Conservation (phyloP, 495 filamentous ascomycete genomes). For the Xylaria intraflava region DNA sequence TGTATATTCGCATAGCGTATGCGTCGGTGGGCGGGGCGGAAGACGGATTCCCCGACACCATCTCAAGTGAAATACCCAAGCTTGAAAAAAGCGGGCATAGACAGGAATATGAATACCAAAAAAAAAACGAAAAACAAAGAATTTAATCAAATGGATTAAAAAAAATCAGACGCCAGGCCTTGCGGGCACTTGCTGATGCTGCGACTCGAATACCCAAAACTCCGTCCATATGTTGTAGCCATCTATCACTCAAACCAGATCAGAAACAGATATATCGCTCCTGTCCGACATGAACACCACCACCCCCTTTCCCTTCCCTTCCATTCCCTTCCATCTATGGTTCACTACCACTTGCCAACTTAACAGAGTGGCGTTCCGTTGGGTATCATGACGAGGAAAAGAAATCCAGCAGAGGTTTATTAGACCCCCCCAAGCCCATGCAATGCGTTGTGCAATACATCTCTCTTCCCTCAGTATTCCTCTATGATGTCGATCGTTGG, state of each 20-base stretch:
- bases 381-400: constrained; percentile 25
- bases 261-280: background rate
- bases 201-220: constrained; percentile 2
- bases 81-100: background rate
- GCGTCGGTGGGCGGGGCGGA: background rate
- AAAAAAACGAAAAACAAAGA: too few relatives aligned
- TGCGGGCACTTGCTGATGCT: background rate
- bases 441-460: background rate
- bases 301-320: too few relatives aligned
- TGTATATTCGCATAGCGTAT: background rate
- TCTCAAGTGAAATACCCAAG: background rate
- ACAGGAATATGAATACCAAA: background rate
- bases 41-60: background rate
- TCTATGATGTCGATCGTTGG: constrained; percentile 15
- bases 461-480: background rate
- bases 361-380: constrained; percentile 2
- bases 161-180: background rate
- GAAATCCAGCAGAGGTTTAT: constrained; percentile 17
- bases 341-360: constrained; percentile 1
- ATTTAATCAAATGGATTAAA: too few relatives aligned
- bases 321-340: background rate
- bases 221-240: constrained; percentile 1
- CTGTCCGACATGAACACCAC: background rate
- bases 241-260: constrained; percentile 2
- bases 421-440: constrained; percentile 12